A percentile compares a stretch with the other conserved stretches of the same genome.
Evolutionary conservation across 176 grass and related monocot species (phyloP).

Genomic region (Eragrostis nindensis): DNA sequence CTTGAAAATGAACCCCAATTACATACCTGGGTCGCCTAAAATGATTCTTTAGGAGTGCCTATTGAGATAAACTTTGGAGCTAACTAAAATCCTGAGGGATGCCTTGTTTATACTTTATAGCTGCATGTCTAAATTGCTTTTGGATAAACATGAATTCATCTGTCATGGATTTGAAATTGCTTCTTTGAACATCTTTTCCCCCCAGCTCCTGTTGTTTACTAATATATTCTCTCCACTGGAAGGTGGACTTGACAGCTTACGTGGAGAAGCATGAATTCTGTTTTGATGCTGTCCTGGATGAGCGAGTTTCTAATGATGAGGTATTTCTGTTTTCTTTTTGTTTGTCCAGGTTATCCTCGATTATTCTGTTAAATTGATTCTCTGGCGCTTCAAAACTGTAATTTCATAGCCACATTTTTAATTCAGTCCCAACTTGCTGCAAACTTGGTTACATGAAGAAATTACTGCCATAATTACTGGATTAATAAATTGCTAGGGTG

Average conservation of each 20-base stretch:
- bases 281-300: constrained; percentile 96
- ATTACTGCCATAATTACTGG: not conserved
- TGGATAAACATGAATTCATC: constrained; percentile 15
- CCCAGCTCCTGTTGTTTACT: constrained; percentile 23
- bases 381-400: not conserved
- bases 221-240: constrained; percentile 50
- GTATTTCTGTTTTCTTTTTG: constrained; percentile 51
- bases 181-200: not conserved
- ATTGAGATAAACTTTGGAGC: not conserved
- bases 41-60: not conserved
- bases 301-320: constrained; percentile 94
- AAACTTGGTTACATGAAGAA: not conserved
- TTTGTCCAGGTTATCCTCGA: not conserved
- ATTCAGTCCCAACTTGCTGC: not conserved
- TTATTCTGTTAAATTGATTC: not conserved
- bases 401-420: not conserved
- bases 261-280: constrained; percentile 95
- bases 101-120: constrained; percentile 10
- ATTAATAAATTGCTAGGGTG: not conserved
- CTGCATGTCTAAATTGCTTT: not conserved
- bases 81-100: constrained; percentile 24
- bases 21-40: not conserved
- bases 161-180: constrained; percentile 6
- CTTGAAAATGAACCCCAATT: not conserved
- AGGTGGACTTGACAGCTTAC: constrained; percentile 99